phyloP scores from a whole-genome alignment of 1,284 basidiomycete genomes.

The Trametes hirsuta region DNA sequence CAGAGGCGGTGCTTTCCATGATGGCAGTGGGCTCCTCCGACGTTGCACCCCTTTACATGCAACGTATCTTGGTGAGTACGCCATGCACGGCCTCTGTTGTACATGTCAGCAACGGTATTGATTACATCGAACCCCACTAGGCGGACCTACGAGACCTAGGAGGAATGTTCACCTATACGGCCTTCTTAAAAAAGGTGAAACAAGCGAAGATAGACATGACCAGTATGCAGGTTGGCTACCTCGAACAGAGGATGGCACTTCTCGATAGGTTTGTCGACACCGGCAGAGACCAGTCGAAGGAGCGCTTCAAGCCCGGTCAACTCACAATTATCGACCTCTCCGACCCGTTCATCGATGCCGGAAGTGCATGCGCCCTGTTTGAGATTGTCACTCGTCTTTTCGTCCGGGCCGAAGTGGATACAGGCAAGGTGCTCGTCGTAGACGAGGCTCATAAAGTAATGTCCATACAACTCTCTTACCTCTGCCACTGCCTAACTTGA shows the following conservation, averaged over 20 bases:
- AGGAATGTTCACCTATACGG: conserved; percentile 46
- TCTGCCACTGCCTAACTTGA: background rate
- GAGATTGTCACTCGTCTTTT: conserved; percentile 70
- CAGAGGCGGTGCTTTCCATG: conserved; percentile 65
- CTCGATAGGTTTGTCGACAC: conserved; percentile 53
- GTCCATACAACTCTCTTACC: conserved; percentile 5
- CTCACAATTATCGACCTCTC: conserved; percentile 70
- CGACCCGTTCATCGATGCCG: conserved; percentile 71
- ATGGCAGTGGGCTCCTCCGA: conserved; percentile 68
- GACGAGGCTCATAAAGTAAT: conserved; percentile 76
- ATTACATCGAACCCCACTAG: conserved; percentile 24
- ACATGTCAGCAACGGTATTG: conserved; percentile 10
- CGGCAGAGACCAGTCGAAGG: conserved; percentile 26
- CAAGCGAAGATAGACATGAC: conserved; percentile 54
- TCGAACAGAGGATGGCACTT: conserved; percentile 63
- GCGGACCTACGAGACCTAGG: conserved; percentile 51
- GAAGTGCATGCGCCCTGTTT: conserved; percentile 68
- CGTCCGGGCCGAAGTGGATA: conserved; percentile 59
- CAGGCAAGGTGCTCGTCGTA: conserved; percentile 72
- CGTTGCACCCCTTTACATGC: conserved; percentile 66
- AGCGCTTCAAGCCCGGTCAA: conserved; percentile 54
- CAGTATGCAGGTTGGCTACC: conserved; percentile 49
- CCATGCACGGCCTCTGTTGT: background rate
- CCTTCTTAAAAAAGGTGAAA: conserved; percentile 53
- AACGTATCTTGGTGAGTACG: conserved; percentile 56